These are phyloP conservation scores for Rhododendron henanense DNA, from an alignment of 148 eudicot genomes.

Conservation along the genomic window DNA sequence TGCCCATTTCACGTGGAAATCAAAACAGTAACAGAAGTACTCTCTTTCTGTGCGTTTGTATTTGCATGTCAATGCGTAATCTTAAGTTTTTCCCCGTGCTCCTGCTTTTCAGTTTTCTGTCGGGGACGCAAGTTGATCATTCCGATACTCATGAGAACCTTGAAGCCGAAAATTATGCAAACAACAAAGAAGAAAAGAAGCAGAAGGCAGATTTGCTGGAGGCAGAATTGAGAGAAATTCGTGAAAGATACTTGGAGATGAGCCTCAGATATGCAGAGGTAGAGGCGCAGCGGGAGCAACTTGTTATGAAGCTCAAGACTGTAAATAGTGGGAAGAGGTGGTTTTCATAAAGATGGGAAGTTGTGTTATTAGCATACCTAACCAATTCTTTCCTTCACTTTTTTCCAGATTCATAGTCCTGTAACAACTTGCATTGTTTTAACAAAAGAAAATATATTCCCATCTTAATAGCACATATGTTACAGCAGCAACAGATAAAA, in stretches of 20 bases:
- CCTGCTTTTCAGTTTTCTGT: constrained; percentile 28
- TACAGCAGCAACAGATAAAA: not conserved
- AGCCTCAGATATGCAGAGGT: constrained; percentile 78
- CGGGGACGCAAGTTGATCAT: constrained; percentile 25
- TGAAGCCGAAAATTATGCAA: constrained; percentile 16
- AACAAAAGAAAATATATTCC: not conserved
- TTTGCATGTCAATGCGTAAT: not conserved
- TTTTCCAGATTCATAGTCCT: not conserved
- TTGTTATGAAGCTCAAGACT: constrained; percentile 60
- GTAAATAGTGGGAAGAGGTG: constrained; percentile 39
- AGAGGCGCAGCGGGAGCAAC: constrained; percentile 69
- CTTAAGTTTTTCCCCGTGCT: not conserved
- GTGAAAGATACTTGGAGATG: constrained; percentile 56
- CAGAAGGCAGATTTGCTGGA: constrained; percentile 26
- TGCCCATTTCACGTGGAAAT: not conserved
- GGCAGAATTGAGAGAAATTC: constrained; percentile 52
- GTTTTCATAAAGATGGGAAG: constrained; percentile 33
- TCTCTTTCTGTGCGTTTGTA: not conserved
- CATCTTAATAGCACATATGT: not conserved
- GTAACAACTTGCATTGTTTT: no score
- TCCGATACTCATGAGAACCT: constrained; percentile 15
- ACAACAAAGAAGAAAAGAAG: constrained; percentile 16
- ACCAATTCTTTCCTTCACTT: not conserved
- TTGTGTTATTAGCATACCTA: not conserved
- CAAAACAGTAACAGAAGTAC: not conserved